Conservation (phyloP, 257 asterid genomes). For the Orobanche coerulescens region DNA sequence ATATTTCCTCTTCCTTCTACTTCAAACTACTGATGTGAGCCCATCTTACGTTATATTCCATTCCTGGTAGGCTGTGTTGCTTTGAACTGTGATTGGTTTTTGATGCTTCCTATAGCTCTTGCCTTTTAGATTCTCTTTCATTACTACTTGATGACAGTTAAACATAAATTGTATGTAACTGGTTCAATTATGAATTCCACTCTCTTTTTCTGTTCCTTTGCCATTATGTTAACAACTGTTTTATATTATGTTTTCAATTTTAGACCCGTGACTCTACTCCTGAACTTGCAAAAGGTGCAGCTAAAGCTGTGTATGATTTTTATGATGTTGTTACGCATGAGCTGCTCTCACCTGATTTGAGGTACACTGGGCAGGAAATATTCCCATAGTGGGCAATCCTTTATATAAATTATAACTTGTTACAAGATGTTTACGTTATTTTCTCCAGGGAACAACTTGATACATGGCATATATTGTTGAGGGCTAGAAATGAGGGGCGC, state of each 20-base stretch:
- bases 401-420: background rate
- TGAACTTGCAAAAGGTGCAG: slow-evolving; percentile 88
- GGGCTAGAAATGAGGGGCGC: slow-evolving; percentile 93
- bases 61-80: slow-evolving; percentile 13
- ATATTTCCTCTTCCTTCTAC: background rate
- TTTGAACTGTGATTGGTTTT: slow-evolving; percentile 15
- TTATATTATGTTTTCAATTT: slow-evolving; percentile 9
- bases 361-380: slow-evolving; percentile 36
- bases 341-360: slow-evolving; percentile 70
- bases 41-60: background rate
- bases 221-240: slow-evolving; percentile 20
- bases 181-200: slow-evolving; percentile 8
- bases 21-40: background rate
- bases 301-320: slow-evolving; percentile 75
- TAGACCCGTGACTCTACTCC: slow-evolving; percentile 79
- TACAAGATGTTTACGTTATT: slow-evolving; percentile 11
- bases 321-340: slow-evolving; percentile 95
- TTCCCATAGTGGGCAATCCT: slow-evolving; percentile 16
- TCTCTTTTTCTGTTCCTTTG: slow-evolving; percentile 12
- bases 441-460: slow-evolving; percentile 85
- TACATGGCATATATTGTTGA: slow-evolving; percentile 82
- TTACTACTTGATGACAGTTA: slow-evolving; percentile 11
- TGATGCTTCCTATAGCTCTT: slow-evolving; percentile 13
- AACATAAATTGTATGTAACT: slow-evolving; percentile 8
- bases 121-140: background rate